Evolutionary conservation across 2,329 filamentous ascomycete species (phyloP).

Genomic region (Sporothrix protearum): DNA sequence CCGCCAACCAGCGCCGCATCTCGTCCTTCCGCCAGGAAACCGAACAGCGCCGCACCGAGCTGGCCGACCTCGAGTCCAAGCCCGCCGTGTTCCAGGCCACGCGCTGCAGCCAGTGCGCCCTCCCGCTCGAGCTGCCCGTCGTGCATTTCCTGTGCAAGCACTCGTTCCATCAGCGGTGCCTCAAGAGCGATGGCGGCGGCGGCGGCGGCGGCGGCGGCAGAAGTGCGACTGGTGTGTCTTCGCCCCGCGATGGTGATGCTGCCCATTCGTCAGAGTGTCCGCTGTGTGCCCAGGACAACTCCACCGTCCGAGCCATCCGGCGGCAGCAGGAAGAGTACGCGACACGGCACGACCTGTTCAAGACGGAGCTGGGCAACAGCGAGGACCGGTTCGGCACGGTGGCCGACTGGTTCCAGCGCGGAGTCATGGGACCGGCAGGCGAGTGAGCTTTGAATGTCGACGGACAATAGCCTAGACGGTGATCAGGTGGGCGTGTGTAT

Average conservation of each 20-base stretch:
- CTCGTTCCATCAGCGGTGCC: constrained; percentile 88
- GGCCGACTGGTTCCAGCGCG: constrained; percentile 90
- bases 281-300: constrained; percentile 76
- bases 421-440: constrained; percentile 67
- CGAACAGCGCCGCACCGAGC: constrained; percentile 70
- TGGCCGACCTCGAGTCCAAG: constrained; percentile 71
- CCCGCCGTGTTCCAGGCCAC: constrained; percentile 88
- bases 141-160: constrained; percentile 98
- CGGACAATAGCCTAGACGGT: too few species aligned
- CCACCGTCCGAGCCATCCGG: constrained; percentile 82
- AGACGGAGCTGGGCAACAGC: constrained; percentile 70
- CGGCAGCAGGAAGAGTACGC: constrained; percentile 82
- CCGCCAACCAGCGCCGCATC: constrained; percentile 73
- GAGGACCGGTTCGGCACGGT: constrained; percentile 85
- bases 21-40: constrained; percentile 82
- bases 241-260: not conserved
- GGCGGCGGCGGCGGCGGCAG: too few species aligned
- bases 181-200: constrained; percentile 47
- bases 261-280: constrained; percentile 63
- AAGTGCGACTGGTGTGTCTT: too few species aligned
- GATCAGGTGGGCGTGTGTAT: not conserved
- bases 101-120: constrained; percentile 77
- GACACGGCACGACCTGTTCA: constrained; percentile 84
- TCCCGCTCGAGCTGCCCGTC: constrained; percentile 75
- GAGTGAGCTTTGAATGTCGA: not conserved